These are phyloP conservation scores for Pseudocercospora pini-densiflorae DNA, from an alignment of 2,329 filamentous ascomycete species.

Conservation along the genomic window DNA sequence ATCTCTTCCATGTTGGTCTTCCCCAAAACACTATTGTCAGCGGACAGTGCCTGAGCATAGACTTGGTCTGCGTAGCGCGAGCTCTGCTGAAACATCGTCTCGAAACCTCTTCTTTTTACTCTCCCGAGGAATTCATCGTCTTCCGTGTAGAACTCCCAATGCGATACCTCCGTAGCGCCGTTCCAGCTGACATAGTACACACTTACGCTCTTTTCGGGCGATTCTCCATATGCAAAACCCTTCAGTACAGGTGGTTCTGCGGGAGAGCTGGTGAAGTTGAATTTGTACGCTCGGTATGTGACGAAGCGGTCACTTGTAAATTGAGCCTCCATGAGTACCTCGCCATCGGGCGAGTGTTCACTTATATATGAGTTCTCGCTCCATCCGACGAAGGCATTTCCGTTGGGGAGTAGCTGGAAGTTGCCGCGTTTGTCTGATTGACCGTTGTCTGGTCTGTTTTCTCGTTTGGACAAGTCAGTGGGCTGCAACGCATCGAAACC, in stretches of 20 bases:
- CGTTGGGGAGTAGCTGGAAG: slow-evolving; percentile 41
- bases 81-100: slow-evolving; percentile 19
- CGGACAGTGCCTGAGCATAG: neutral
- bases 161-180: slow-evolving; percentile 44
- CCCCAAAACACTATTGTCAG: neutral
- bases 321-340: slow-evolving; percentile 35
- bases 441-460: slow-evolving; percentile 38
- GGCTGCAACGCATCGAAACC: too few relatives aligned
- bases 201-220: slow-evolving; percentile 23
- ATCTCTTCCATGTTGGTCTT: neutral
- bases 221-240: slow-evolving; percentile 38
- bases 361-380: slow-evolving; percentile 21
- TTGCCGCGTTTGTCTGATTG: slow-evolving; percentile 41
- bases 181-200: slow-evolving; percentile 41
- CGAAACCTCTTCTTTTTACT: slow-evolving; percentile 16
- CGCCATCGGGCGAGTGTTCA: slow-evolving; percentile 14
- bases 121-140: neutral
- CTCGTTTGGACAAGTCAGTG: too few relatives aligned
- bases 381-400: slow-evolving; percentile 33
- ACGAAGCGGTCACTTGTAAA: slow-evolving; percentile 41
- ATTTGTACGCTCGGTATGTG: slow-evolving; percentile 48
- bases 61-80: neutral
- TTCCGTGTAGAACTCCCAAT: slow-evolving; percentile 40
- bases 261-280: slow-evolving; percentile 39
- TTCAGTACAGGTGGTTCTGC: slow-evolving; percentile 35